These are phyloP conservation scores for Diplocarpon mali DNA, from an alignment of 2,329 filamentous ascomycete genomes.

Conservation along the genomic window DNA sequence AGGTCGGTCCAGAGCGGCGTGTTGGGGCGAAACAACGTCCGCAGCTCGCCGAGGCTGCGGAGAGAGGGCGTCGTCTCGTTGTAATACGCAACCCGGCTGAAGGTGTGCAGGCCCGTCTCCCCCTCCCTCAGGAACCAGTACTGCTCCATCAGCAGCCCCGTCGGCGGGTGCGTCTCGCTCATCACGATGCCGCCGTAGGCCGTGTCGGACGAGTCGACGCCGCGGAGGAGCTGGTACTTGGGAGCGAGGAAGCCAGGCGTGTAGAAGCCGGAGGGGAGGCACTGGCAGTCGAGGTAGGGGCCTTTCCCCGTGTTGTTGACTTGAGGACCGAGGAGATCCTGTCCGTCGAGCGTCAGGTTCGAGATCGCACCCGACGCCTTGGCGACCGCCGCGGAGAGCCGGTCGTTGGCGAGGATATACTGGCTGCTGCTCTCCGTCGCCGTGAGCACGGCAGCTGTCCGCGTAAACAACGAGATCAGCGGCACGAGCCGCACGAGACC, in stretches of 20 bases:
- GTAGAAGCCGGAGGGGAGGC: slow-evolving; percentile 46
- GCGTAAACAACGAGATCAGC: neutral
- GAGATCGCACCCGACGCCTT: slow-evolving; percentile 34
- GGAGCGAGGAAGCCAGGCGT: slow-evolving; percentile 42
- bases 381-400: slow-evolving; percentile 33
- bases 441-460: neutral
- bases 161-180: slow-evolving; percentile 45
- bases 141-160: slow-evolving; percentile 48
- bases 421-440: slow-evolving; percentile 24
- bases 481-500: neutral
- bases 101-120: slow-evolving; percentile 52
- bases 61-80: slow-evolving; percentile 45
- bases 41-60: slow-evolving; percentile 48
- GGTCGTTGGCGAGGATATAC: slow-evolving; percentile 34
- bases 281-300: slow-evolving; percentile 54
- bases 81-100: slow-evolving; percentile 47
- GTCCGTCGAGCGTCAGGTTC: slow-evolving; percentile 34
- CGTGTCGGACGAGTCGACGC: slow-evolving; percentile 37
- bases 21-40: slow-evolving; percentile 50
- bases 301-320: slow-evolving; percentile 38
- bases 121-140: slow-evolving; percentile 54
- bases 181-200: slow-evolving; percentile 48
- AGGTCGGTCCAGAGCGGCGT: slow-evolving; percentile 51
- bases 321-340: slow-evolving; percentile 40
- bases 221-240: slow-evolving; percentile 39